phyloP scores from a whole-genome alignment of 495 filamentous ascomycete genomes.

The Pseudotulostoma volvatum region DNA sequence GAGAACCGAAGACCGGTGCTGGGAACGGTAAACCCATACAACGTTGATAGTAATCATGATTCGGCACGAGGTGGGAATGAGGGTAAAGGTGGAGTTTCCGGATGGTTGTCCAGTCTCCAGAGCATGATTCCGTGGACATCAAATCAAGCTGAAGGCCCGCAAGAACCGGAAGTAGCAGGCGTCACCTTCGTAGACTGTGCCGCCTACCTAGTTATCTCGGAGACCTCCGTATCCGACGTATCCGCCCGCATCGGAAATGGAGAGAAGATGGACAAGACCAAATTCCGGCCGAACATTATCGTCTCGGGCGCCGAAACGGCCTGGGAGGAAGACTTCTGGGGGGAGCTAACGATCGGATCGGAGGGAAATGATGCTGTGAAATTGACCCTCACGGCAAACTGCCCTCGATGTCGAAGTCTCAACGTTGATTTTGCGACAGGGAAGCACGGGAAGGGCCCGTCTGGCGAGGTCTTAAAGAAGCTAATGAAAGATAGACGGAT shows the following conservation, averaged over 20 bases:
- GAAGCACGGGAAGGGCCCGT: constrained; percentile 41
- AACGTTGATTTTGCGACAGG: constrained; percentile 77
- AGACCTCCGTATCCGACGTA: constrained; percentile 52
- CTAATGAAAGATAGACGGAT: constrained; percentile 64
- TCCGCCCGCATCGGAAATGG: constrained; percentile 38
- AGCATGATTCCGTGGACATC: constrained; percentile 15
- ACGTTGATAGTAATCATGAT: too few species aligned
- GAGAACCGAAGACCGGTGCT: constrained; percentile 44
- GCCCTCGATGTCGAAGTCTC: constrained; percentile 58
- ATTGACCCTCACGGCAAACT: constrained; percentile 59
- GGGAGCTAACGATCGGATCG: constrained; percentile 33
- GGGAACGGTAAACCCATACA: constrained; percentile 23
- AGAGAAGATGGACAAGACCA: constrained; percentile 51
- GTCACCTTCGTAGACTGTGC: constrained; percentile 66
- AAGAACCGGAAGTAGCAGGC: constrained; percentile 4
- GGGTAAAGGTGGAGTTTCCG: background rate
- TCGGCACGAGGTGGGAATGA: background rate
- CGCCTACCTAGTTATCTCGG: constrained; percentile 55
- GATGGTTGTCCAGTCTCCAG: constrained; percentile 32
- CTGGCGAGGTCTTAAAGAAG: constrained; percentile 56
- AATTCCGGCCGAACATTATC: constrained; percentile 78
- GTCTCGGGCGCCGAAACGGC: constrained; percentile 39
- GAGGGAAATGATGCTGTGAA: constrained; percentile 13
- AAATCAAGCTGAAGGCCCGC: background rate
- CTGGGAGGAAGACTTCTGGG: constrained; percentile 86